Evolutionary conservation across 192 early-diverging fungal genomes (phyloP).

Genomic region (Chytriomyces sp.): DNA sequence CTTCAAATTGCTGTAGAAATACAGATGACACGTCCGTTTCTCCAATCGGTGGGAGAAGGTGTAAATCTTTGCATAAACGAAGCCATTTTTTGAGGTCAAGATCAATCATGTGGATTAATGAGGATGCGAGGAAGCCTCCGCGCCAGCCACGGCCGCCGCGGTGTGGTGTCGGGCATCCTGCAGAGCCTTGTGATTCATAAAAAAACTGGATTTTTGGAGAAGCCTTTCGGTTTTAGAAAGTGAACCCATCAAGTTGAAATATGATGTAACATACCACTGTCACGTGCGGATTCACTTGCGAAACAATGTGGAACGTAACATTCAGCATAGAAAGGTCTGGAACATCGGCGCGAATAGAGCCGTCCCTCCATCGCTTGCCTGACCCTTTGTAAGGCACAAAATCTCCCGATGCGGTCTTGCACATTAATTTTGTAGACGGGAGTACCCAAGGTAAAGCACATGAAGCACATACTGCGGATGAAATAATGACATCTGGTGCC

Average conservation of each 20-base stretch:
- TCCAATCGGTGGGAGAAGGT: constrained; percentile 76
- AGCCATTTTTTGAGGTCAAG: constrained; percentile 89
- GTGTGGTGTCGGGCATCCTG: constrained; percentile 77
- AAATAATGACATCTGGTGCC: constrained; percentile 76
- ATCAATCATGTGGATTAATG: constrained; percentile 79
- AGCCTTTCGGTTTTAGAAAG: too few relatives aligned
- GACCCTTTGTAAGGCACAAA: constrained; percentile 74
- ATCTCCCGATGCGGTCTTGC: constrained; percentile 66
- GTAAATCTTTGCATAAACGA: constrained; percentile 75
- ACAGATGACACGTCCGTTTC: constrained; percentile 81
- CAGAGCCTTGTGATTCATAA: constrained; percentile 75
- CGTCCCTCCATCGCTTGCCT: constrained; percentile 84
- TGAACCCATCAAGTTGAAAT: too few relatives aligned
- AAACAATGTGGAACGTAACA: constrained; percentile 34
- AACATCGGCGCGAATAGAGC: constrained; percentile 75
- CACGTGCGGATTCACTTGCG: constrained; percentile 82
- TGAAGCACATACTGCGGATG: constrained; percentile 86
- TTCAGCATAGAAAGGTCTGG: constrained; percentile 61
- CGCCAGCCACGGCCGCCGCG: constrained; percentile 81
- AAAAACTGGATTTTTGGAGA: constrained; percentile 78
- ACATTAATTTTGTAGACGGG: constrained; percentile 79
- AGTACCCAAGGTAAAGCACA: constrained; percentile 85
- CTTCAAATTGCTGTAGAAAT: constrained; percentile 90
- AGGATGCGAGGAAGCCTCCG: constrained; percentile 84
- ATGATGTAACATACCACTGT: constrained; percentile 16